Conservation (phyloP, 2,329 filamentous ascomycete genomes). For the Phialophora tarda region DNA sequence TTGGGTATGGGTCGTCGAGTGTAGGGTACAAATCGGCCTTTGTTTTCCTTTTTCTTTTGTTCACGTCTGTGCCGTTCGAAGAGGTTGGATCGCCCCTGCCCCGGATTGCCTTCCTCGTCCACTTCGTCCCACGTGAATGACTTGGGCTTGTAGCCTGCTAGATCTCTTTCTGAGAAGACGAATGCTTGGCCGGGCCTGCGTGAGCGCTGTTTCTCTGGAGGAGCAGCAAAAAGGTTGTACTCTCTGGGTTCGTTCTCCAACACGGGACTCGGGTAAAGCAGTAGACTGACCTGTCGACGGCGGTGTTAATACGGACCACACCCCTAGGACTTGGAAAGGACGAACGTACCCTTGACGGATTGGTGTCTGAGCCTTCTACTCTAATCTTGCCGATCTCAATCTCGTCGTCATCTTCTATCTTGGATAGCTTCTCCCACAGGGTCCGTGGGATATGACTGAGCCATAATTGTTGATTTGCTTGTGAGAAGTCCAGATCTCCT, state of each 20-base stretch:
- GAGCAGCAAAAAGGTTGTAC: constrained; percentile 77
- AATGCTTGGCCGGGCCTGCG: constrained; percentile 77
- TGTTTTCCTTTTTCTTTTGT: constrained; percentile 52
- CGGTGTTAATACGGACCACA: constrained; percentile 39
- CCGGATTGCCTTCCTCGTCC: constrained; percentile 50
- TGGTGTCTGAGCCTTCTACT: constrained; percentile 61
- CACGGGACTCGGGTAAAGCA: constrained; percentile 69
- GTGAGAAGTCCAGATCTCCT: constrained; percentile 66
- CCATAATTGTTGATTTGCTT: constrained; percentile 61
- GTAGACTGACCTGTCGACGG: constrained; percentile 64
- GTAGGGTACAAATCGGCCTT: constrained; percentile 65
- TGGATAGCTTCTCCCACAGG: constrained; percentile 78
- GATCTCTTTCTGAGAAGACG: constrained; percentile 90
- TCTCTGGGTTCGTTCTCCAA: constrained; percentile 83
- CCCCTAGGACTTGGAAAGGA: constrained; percentile 18
- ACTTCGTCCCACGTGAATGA: constrained; percentile 46
- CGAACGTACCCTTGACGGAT: constrained; percentile 53
- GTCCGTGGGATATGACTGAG: constrained; percentile 79
- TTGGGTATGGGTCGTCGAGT: constrained; percentile 70
- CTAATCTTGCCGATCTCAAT: constrained; percentile 78
- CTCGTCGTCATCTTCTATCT: constrained; percentile 78
- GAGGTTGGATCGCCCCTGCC: constrained; percentile 50
- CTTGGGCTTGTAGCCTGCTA: constrained; percentile 70
- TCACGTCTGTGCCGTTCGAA: constrained; percentile 55
- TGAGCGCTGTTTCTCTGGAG: constrained; percentile 52